phyloP scores from a whole-genome alignment of 2,329 filamentous ascomycete genomes.

The Colletotrichum plurivorum region DNA sequence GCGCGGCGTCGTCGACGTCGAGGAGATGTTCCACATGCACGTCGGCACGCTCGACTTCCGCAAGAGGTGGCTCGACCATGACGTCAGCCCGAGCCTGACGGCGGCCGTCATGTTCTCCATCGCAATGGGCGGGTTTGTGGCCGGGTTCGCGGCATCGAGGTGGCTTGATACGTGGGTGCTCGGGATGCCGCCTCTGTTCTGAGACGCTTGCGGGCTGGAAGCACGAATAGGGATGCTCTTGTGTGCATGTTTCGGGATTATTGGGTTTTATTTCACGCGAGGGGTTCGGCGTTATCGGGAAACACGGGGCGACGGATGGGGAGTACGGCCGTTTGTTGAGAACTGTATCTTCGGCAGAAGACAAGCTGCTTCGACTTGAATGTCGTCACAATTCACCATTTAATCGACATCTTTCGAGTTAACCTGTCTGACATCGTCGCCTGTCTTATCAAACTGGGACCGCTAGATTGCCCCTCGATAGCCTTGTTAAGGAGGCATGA shows the following conservation, averaged over 20 bases:
- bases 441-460: no score
- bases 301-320: no score
- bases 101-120: conserved; percentile 41
- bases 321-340: no score
- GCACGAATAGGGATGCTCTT: not conserved
- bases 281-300: no score
- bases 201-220: not conserved
- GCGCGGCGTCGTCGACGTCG: conserved; percentile 32
- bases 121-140: conserved; percentile 44
- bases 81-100: conserved; percentile 46
- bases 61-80: conserved; percentile 50
- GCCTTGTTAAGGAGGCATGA: no score
- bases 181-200: conserved; percentile 9
- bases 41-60: conserved; percentile 48
- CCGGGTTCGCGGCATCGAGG: conserved; percentile 32
- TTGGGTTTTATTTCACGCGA: not conserved
- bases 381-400: no score
- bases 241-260: not conserved
- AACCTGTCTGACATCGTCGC: no score
- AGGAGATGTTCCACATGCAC: conserved; percentile 53
- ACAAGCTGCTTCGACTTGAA: no score
- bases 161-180: conserved; percentile 15
- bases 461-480: no score
- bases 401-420: no score
- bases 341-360: no score